Evolutionary conservation across 2,329 filamentous ascomycete genomes (phyloP).

Genomic region (Nemania sp.): DNA sequence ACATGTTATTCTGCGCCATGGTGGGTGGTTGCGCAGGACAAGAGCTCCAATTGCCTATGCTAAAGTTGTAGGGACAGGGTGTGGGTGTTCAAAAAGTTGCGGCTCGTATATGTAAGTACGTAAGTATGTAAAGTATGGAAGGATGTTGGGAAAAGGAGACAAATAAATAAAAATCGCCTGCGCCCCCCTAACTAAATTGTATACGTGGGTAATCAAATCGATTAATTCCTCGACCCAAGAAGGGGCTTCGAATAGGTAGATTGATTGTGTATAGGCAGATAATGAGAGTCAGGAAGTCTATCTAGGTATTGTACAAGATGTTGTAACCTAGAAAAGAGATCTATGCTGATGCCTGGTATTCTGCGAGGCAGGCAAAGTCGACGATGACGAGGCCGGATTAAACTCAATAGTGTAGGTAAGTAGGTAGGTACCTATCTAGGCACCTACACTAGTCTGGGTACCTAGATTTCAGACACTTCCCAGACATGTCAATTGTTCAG

Average conservation of each 20-base stretch:
- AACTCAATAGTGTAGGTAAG: not conserved
- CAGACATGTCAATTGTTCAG: conserved; percentile 16
- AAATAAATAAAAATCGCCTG: conserved; percentile 11
- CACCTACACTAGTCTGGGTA: not conserved
- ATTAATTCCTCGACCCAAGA: not conserved
- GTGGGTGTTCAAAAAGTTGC: not conserved
- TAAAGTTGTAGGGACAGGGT: not conserved
- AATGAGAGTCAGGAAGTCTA: no score
- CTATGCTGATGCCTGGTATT: conserved; percentile 35
- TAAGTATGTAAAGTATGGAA: no score
- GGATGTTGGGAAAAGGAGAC: conserved; percentile 11
- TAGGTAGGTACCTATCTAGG: not conserved
- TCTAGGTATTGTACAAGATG: conserved; percentile 1
- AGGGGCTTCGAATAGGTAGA: not conserved
- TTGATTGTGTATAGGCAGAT: conserved; percentile 15
- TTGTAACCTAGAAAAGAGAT: conserved; percentile 26
- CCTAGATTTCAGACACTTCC: conserved; percentile 22
- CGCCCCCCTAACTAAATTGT: conserved; percentile 19
- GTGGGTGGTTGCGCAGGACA: conserved; percentile 27
- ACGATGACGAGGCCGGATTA: conserved; percentile 29
- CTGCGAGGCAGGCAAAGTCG: conserved; percentile 1
- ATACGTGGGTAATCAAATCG: conserved; percentile 5
- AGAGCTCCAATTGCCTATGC: conserved; percentile 14
- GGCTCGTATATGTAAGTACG: no score
- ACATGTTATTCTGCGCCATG: conserved; percentile 88